phyloP scores from a whole-genome alignment of 1,284 basidiomycete species.

The Ceratobasidium sp. region DNA sequence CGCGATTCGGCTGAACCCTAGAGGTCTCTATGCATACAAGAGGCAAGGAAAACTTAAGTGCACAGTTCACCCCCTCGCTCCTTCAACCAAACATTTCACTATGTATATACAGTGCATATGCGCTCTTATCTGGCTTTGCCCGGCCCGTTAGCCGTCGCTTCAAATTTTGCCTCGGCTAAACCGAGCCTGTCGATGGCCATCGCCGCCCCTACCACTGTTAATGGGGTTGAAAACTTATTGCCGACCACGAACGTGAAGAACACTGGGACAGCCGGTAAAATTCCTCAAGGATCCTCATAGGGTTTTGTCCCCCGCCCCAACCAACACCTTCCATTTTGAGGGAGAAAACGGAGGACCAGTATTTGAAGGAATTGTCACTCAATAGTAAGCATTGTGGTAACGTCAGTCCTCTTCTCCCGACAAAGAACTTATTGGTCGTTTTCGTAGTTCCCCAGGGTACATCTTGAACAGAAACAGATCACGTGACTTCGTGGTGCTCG shows the following conservation, averaged over 20 bases:
- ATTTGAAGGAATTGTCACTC: neutral
- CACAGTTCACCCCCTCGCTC: no score
- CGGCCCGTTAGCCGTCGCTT: neutral
- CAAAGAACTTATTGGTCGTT: neutral
- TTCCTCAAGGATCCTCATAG: neutral
- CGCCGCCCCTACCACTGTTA: neutral
- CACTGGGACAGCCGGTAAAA: constrained; percentile 5
- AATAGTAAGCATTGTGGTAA: constrained; percentile 15
- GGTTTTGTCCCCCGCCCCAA: neutral
- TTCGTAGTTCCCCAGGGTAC: neutral
- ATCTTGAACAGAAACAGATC: neutral
- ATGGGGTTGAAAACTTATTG: neutral
- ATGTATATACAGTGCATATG: neutral
- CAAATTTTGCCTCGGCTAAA: neutral
- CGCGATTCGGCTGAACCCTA: neutral
- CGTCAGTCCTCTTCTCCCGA: no score
- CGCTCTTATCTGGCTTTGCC: neutral
- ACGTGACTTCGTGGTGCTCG: neutral
- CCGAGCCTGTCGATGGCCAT: neutral
- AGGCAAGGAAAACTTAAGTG: neutral
- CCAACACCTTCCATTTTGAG: neutral
- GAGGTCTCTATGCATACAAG: neutral
- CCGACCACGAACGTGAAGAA: neutral
- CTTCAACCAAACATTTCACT: no score
- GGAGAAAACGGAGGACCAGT: neutral